Percentiles rank a stretch among this genome's conserved stretches.
These are phyloP conservation scores for Massospora cicadina DNA, from an alignment of 371 early-diverging fungal species.

Conservation along the genomic window DNA sequence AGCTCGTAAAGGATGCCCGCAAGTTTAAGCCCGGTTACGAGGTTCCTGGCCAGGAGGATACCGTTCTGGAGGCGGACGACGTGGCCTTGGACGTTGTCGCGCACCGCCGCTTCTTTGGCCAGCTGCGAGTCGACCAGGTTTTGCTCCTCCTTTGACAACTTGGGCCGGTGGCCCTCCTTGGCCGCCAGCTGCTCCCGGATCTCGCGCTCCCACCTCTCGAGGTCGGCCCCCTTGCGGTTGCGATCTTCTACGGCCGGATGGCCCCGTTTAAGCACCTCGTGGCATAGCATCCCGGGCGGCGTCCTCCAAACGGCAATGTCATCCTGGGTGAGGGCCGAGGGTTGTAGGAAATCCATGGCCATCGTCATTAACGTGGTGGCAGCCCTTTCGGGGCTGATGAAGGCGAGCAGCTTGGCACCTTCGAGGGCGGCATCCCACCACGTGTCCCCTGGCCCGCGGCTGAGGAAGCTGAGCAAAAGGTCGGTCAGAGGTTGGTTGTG, in stretches of 20 bases:
- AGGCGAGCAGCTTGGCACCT: conserved; percentile 33
- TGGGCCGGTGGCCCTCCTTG: conserved; percentile 26
- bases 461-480: background rate
- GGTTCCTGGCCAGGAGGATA: background rate
- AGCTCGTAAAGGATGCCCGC: conserved; percentile 43
- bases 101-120: conserved; percentile 53
- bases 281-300: conserved; percentile 40
- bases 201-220: conserved; percentile 73
- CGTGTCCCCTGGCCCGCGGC: background rate
- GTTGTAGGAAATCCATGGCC: conserved; percentile 15
- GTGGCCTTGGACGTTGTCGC: conserved; percentile 34
- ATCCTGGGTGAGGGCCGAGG: conserved; percentile 28
- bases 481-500: background rate
- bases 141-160: conserved; percentile 68
- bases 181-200: conserved; percentile 57
- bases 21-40: conserved; percentile 41
- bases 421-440: conserved; percentile 25
- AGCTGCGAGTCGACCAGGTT: conserved; percentile 49
- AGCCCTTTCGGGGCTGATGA: conserved; percentile 28
- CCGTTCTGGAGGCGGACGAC: background rate
- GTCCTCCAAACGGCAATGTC: conserved; percentile 47
- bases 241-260: conserved; percentile 28
- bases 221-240: conserved; percentile 33
- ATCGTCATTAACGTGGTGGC: conserved; percentile 24
- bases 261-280: conserved; percentile 31